A percentile compares a stretch with the other conserved stretches of the same genome.
Conservation (phyloP, 257 asterid species). For the Thymus quinquecostatus region DNA sequence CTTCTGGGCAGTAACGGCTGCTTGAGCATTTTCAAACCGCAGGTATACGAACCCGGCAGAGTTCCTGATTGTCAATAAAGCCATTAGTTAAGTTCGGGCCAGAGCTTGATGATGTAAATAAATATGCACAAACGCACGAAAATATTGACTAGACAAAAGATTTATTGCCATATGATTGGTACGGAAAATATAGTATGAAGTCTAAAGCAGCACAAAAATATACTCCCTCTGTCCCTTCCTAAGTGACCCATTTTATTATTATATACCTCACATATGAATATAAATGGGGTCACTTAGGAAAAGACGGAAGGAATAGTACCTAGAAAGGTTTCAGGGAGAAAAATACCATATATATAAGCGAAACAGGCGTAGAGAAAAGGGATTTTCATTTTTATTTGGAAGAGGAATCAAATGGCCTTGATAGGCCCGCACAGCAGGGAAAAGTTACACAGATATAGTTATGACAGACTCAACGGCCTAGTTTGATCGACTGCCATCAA, state of each 20-base stretch:
- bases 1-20: constrained; percentile 63
- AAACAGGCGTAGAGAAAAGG: neutral
- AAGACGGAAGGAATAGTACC: neutral
- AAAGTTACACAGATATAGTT: neutral
- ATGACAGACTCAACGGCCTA: neutral
- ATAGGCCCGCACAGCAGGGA: neutral
- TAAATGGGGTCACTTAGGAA: too few species aligned
- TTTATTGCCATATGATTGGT: neutral
- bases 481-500: neutral
- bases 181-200: neutral
- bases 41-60: constrained; percentile 69
- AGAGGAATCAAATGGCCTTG: neutral
- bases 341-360: neutral
- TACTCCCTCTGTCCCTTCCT: too few species aligned
- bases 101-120: neutral
- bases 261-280: too few species aligned
- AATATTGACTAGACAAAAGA: neutral
- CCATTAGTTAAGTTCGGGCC: constrained; percentile 1
- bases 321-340: neutral
- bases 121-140: neutral
- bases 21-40: constrained; percentile 56
- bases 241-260: too few species aligned
- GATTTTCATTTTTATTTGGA: too few species aligned
- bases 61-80: constrained; percentile 43
- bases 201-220: neutral